Evolutionary conservation across 768 basidiomycete species (phyloP).

Genomic region (Ramaria sp.): DNA sequence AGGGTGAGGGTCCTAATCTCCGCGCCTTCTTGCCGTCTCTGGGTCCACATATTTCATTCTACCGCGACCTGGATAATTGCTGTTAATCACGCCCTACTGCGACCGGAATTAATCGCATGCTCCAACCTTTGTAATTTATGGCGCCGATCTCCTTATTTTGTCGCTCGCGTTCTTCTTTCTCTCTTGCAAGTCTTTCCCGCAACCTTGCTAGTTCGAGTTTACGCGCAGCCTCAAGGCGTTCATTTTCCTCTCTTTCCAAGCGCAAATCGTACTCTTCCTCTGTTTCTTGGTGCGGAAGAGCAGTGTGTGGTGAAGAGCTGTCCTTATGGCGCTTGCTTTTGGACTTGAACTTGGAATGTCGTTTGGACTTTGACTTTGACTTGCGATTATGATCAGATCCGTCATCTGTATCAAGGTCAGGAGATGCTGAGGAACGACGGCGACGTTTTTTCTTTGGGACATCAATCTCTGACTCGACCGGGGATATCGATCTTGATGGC

Average conservation of each 20-base stretch:
- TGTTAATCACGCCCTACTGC: constrained; percentile 6
- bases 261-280: constrained; percentile 66
- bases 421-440: constrained; percentile 17
- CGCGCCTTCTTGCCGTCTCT: constrained; percentile 7
- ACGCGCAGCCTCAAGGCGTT: constrained; percentile 38
- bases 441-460: constrained; percentile 18
- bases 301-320: constrained; percentile 10
- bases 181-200: constrained; percentile 15
- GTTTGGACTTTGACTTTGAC: neutral
- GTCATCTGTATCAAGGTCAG: constrained; percentile 18
- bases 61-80: constrained; percentile 14
- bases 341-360: neutral
- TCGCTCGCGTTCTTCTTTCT: constrained; percentile 28
- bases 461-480: constrained; percentile 11
- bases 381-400: neutral
- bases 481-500: neutral
- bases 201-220: constrained; percentile 36
- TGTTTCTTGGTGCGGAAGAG: constrained; percentile 33
- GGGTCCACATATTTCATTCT: constrained; percentile 19
- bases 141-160: constrained; percentile 27
- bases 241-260: constrained; percentile 56
- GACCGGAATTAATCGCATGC: constrained; percentile 9
- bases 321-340: constrained; percentile 7
- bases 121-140: constrained; percentile 52
- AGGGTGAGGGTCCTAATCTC: neutral